Percentiles rank a stretch among this genome's conserved stretches.
Evolutionary conservation across 1,139 yeast genomes (phyloP).

Genomic region (Pichia sp.): DNA sequence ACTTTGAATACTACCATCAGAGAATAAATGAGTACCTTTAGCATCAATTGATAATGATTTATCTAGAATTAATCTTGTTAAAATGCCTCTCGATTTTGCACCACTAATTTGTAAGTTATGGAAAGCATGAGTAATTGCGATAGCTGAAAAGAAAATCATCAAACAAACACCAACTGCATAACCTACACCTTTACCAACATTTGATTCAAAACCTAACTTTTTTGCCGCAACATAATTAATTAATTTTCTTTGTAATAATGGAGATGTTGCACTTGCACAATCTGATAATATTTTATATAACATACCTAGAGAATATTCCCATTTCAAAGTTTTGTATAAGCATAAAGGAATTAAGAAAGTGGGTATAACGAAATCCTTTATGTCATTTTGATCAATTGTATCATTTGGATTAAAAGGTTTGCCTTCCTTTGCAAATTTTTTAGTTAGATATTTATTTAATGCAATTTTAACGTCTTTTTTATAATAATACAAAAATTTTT

Average conservation of each 20-base stretch:
- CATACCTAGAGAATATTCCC: constrained; percentile 29
- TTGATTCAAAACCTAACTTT: constrained; percentile 22
- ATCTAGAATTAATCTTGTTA: constrained; percentile 56
- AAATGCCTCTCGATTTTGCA: constrained; percentile 56
- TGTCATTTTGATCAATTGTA: constrained; percentile 5
- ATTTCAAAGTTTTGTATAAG: constrained; percentile 32
- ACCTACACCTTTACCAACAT: constrained; percentile 50
- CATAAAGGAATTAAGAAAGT: constrained; percentile 17
- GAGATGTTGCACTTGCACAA: constrained; percentile 35
- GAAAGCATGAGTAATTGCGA: constrained; percentile 57
- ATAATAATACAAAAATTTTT: constrained; percentile 29
- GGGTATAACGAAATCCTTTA: constrained; percentile 15
- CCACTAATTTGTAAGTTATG: constrained; percentile 58
- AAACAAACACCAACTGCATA: constrained; percentile 49
- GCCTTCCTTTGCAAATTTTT: constrained; percentile 12
- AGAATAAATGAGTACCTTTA: constrained; percentile 51
- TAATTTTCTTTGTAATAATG: constrained; percentile 43
- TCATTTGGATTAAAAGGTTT: constrained; percentile 5
- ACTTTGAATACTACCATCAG: constrained; percentile 65
- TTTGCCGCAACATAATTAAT: constrained; percentile 41
- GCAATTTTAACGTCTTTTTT: constrained; percentile 11
- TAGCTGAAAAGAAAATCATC: constrained; percentile 41
- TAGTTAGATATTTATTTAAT: constrained; percentile 5
- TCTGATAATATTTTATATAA: constrained; percentile 27
- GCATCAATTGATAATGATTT: constrained; percentile 59